Evolutionary conservation across 2,329 filamentous ascomycete genomes (phyloP).

Genomic region (Aspergillus intermedius): DNA sequence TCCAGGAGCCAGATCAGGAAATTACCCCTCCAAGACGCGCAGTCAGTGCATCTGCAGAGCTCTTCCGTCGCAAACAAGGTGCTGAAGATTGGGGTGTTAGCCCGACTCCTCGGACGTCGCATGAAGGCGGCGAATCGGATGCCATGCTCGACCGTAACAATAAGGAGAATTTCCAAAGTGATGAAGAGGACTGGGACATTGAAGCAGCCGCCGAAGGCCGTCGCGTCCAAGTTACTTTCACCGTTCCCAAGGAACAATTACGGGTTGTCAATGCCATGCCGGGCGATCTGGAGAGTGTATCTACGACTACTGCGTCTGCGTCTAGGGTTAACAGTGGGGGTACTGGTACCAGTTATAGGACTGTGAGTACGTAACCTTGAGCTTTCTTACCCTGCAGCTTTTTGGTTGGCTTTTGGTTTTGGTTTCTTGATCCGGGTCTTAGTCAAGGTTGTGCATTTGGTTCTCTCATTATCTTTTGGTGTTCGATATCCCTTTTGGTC

Average conservation of each 20-base stretch:
- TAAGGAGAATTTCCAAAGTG: not conserved
- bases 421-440: not conserved
- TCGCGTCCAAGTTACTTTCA: conserved; percentile 82
- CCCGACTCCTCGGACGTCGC: conserved; percentile 9
- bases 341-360: not conserved
- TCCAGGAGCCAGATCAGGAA: conserved; percentile 1
- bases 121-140: not conserved
- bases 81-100: conserved; percentile 47
- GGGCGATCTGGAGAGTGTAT: conserved; percentile 27
- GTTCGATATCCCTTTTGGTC: not conserved
- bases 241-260: conserved; percentile 77
- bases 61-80: conserved; percentile 46
- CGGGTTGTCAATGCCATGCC: conserved; percentile 76
- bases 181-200: conserved; percentile 57
- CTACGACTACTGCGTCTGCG: conserved; percentile 24
- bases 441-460: not conserved
- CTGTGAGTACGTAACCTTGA: conserved; percentile 10
- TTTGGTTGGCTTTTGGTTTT: conserved; percentile 3
- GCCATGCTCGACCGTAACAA: not conserved
- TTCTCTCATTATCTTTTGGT: not conserved
- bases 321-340: conserved; percentile 17
- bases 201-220: conserved; percentile 65
- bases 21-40: conserved; percentile 36
- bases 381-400: not conserved
- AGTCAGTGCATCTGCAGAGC: conserved; percentile 43